These are phyloP conservation scores for Entomortierella beljakovae DNA, from an alignment of 192 early-diverging fungal genomes.

Conservation along the genomic window DNA sequence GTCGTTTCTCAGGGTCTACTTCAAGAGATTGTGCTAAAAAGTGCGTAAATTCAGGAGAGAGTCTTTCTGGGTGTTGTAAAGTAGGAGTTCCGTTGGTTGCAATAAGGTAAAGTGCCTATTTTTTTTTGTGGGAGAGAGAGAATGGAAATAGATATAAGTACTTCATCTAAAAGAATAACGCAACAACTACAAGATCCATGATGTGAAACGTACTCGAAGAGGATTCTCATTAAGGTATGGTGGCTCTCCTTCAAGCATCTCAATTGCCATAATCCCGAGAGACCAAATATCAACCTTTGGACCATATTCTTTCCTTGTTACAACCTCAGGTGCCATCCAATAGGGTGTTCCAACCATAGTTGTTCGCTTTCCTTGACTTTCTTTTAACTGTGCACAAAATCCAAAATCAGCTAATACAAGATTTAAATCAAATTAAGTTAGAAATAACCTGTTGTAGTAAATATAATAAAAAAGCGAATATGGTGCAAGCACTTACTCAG, in stretches of 20 bases:
- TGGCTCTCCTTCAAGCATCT: conserved; percentile 98
- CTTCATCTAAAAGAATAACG: conserved; percentile 1
- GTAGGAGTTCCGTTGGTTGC: conserved; percentile 96
- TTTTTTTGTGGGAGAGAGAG: not conserved
- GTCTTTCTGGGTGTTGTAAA: conserved; percentile 86
- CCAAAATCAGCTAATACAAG: conserved; percentile 81
- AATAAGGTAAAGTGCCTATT: conserved; percentile 89
- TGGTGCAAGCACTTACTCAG: conserved; percentile 63
- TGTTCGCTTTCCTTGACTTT: conserved; percentile 72
- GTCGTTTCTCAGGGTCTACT: conserved; percentile 85
- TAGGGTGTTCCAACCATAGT: conserved; percentile 92
- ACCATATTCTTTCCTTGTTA: conserved; percentile 91
- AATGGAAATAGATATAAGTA: not conserved
- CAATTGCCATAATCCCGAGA: conserved; percentile 97
- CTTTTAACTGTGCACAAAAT: conserved; percentile 84
- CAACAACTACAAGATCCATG: not conserved
- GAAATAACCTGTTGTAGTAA: not conserved
- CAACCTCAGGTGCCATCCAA: conserved; percentile 99
- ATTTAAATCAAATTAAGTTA: not conserved
- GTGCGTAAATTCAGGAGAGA: conserved; percentile 80
- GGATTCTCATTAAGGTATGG: conserved; percentile 97
- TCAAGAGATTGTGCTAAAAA: conserved; percentile 87
- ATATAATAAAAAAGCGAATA: not conserved
- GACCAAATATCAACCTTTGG: conserved; percentile 97
- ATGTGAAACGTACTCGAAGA: conserved; percentile 61